phyloP scores from a whole-genome alignment of 371 early-diverging fungal species.

The Apophysomyces trapeziformis region DNA sequence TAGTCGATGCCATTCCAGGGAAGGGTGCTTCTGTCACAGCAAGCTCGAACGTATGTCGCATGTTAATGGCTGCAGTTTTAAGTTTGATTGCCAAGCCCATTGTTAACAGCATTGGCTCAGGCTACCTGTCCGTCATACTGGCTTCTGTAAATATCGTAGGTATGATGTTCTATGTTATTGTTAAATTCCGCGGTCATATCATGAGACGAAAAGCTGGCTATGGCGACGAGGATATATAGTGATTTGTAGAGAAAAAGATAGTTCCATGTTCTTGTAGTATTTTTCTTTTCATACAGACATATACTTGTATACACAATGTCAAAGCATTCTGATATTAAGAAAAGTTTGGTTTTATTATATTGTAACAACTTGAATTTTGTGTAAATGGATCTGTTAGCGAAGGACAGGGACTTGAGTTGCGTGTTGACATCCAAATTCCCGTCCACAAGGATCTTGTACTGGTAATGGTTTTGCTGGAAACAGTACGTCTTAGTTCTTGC shows the following conservation, averaged over 20 bases:
- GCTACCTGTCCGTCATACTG: slow-evolving; percentile 38
- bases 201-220: slow-evolving; percentile 34
- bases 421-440: too few species aligned
- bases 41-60: slow-evolving; percentile 52
- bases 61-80: slow-evolving; percentile 52
- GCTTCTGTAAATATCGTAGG: slow-evolving; percentile 36
- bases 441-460: neutral
- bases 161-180: slow-evolving; percentile 29
- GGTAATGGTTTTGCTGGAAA: too few species aligned
- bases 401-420: too few species aligned
- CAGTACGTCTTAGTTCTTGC: neutral
- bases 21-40: slow-evolving; percentile 61
- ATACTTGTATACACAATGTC: too few species aligned
- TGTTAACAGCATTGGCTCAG: slow-evolving; percentile 32
- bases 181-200: slow-evolving; percentile 40
- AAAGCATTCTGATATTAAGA: too few species aligned
- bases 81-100: slow-evolving; percentile 37
- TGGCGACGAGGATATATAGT: slow-evolving; percentile 18
- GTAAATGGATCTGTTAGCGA: too few species aligned
- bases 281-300: too few species aligned
- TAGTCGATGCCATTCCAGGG: slow-evolving; percentile 56
- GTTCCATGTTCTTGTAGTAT: too few species aligned
- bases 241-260: slow-evolving; percentile 2
- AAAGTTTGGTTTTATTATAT: too few species aligned
- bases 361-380: too few species aligned